These are phyloP conservation scores for Coemansia sp. DNA, from an alignment of 192 early-diverging fungal genomes.

Conservation along the genomic window DNA sequence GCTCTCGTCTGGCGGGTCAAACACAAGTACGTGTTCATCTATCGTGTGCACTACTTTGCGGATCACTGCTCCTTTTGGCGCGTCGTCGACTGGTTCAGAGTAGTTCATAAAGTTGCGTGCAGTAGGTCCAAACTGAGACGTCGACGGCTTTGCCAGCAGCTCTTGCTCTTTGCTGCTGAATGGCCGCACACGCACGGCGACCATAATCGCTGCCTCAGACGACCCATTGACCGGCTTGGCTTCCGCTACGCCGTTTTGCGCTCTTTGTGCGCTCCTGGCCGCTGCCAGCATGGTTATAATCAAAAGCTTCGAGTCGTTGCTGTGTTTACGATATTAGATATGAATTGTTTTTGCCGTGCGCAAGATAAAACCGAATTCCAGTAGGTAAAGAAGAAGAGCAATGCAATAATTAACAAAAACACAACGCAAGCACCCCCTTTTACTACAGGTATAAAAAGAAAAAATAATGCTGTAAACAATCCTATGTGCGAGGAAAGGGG, in stretches of 20 bases:
- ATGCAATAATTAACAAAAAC: too few relatives aligned
- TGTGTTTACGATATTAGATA: neutral
- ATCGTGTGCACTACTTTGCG: slow-evolving; percentile 64
- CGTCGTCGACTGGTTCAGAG: slow-evolving; percentile 23
- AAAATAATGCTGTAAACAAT: slow-evolving; percentile 5
- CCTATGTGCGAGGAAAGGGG: neutral
- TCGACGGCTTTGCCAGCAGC: slow-evolving; percentile 35
- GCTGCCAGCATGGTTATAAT: slow-evolving; percentile 9
- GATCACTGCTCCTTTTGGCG: slow-evolving; percentile 10
- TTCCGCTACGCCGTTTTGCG: neutral
- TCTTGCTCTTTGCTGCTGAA: slow-evolving; percentile 58
- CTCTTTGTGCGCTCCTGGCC: slow-evolving; percentile 5
- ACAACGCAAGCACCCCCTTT: too few relatives aligned
- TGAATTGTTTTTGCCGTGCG: neutral
- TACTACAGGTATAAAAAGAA: too few relatives aligned
- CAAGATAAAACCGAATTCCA: neutral
- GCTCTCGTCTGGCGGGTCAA: slow-evolving; percentile 68
- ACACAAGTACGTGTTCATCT: slow-evolving; percentile 70
- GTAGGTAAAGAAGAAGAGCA: too few relatives aligned
- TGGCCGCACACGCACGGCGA: slow-evolving; percentile 62
- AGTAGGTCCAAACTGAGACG: slow-evolving; percentile 50
- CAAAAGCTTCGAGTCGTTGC: too few relatives aligned
- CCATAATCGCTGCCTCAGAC: slow-evolving; percentile 46
- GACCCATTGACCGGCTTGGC: neutral
- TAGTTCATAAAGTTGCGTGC: slow-evolving; percentile 50